Percentiles rank a stretch among this genome's conserved stretches.
Conservation (phyloP, 2,329 filamentous ascomycete species). For the Phoma herbarum region DNA sequence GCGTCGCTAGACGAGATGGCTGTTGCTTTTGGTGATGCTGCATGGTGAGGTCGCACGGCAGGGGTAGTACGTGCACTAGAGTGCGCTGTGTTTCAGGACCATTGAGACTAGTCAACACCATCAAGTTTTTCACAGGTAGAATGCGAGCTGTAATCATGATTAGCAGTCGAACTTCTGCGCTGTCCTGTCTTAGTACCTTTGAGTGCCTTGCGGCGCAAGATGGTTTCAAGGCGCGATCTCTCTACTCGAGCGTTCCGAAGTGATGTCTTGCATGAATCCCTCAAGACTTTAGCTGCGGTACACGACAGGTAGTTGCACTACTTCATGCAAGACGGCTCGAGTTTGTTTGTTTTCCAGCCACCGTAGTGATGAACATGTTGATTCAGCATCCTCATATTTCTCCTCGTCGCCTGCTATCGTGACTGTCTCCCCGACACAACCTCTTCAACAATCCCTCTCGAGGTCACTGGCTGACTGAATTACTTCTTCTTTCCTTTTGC, state of each 20-base stretch:
- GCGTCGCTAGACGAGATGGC: conserved; percentile 5
- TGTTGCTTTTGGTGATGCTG: conserved; percentile 13
- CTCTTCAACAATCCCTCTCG: not conserved
- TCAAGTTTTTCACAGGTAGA: not conserved
- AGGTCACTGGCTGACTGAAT: not conserved
- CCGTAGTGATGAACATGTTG: not conserved
- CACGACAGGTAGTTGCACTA: conserved; percentile 14
- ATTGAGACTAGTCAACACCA: conserved; percentile 9
- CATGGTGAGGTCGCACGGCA: conserved; percentile 22
- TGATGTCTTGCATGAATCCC: not conserved
- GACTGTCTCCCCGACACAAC: too few species aligned
- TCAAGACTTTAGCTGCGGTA: conserved; percentile 4
- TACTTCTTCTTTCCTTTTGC: not conserved
- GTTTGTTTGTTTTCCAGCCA: conserved; percentile 17
- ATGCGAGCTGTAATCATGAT: too few species aligned
- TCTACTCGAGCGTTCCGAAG: not conserved
- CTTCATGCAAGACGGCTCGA: conserved; percentile 2
- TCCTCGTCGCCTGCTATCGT: not conserved
- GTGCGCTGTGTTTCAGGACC: conserved; percentile 19
- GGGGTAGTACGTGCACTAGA: conserved; percentile 20
- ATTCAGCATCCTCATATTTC: not conserved
- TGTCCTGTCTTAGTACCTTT: not conserved
- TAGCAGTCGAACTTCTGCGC: too few species aligned
- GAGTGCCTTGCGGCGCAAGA: not conserved
- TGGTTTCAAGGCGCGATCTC: not conserved